Percentiles rank a stretch among this genome's conserved stretches.
Conservation (phyloP, 352 stramenopile genomes). For the Peronospora belbahrii region DNA sequence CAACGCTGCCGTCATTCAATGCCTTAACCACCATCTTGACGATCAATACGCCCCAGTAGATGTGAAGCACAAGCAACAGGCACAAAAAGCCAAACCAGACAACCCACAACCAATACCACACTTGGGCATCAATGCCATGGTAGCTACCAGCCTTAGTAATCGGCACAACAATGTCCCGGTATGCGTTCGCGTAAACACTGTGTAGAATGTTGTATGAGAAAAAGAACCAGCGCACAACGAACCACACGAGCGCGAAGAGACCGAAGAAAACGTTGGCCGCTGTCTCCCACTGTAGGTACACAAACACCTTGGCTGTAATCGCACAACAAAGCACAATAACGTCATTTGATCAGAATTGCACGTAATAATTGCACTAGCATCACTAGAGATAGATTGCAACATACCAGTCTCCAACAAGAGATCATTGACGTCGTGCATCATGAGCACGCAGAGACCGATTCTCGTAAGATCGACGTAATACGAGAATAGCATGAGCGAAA, state of each 20-base stretch:
- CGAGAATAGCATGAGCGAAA: slow-evolving; percentile 72
- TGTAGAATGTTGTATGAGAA: slow-evolving; percentile 72
- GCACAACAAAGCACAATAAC: background rate
- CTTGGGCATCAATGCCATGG: slow-evolving; percentile 25
- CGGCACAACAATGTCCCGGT: slow-evolving; percentile 39
- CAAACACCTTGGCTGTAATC: slow-evolving; percentile 61
- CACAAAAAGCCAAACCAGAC: slow-evolving; percentile 47
- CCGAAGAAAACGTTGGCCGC: slow-evolving; percentile 65
- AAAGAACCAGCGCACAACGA: slow-evolving; percentile 60
- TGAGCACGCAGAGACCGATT: slow-evolving; percentile 66
- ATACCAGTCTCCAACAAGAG: slow-evolving; percentile 45
- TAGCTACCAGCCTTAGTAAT: slow-evolving; percentile 39
- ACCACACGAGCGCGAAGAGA: slow-evolving; percentile 64
- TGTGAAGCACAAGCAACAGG: slow-evolving; percentile 57
- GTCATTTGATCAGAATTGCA: background rate
- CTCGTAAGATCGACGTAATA: slow-evolving; percentile 67
- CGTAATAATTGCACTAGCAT: background rate
- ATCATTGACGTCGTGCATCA: slow-evolving; percentile 80
- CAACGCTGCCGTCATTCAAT: slow-evolving; percentile 53
- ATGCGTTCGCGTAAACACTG: slow-evolving; percentile 45
- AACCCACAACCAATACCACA: slow-evolving; percentile 54
- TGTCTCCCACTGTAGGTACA: slow-evolving; percentile 65
- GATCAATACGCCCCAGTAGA: slow-evolving; percentile 75
- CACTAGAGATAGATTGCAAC: background rate
- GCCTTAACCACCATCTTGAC: slow-evolving; percentile 66